Conservation (phyloP, 805 yeast genomes). For the Saturnispora diversa region DNA sequence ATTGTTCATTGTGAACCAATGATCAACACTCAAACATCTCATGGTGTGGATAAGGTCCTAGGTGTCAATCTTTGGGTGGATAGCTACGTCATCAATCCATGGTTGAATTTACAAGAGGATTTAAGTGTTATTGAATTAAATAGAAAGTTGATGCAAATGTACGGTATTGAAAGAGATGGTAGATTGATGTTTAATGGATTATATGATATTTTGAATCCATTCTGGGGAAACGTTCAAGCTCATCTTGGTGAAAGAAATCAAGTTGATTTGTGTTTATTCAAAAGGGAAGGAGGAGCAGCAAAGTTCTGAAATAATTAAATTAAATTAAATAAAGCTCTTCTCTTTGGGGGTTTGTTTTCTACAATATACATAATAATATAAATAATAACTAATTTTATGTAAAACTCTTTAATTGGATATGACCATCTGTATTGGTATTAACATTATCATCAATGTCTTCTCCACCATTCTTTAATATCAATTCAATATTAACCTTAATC, state of each 20-base stretch:
- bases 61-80: conserved; percentile 2
- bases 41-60: conserved; percentile 33
- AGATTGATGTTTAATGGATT: conserved; percentile 12
- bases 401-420: conserved; percentile 47
- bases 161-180: conserved; percentile 13
- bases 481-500: conserved; percentile 38
- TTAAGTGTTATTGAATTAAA: conserved; percentile 15
- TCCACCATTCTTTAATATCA: conserved; percentile 33
- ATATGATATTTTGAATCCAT: background rate
- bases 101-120: conserved; percentile 14
- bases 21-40: conserved; percentile 45
- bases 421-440: conserved; percentile 24
- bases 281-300: too few relatives aligned
- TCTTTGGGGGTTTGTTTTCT: background rate
- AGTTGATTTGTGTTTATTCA: conserved; percentile 15
- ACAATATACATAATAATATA: background rate
- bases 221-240: background rate
- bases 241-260: conserved; percentile 10
- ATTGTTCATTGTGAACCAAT: conserved; percentile 40
- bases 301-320: too few relatives aligned
- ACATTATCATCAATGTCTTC: conserved; percentile 12
- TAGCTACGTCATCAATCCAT: conserved; percentile 8
- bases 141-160: conserved; percentile 18
- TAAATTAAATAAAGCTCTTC: too few relatives aligned
- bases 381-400: conserved; percentile 17